These are phyloP conservation scores for Paraphaeosphaeria sporulosa DNA, from an alignment of 2,329 filamentous ascomycete species.

Conservation along the genomic window DNA sequence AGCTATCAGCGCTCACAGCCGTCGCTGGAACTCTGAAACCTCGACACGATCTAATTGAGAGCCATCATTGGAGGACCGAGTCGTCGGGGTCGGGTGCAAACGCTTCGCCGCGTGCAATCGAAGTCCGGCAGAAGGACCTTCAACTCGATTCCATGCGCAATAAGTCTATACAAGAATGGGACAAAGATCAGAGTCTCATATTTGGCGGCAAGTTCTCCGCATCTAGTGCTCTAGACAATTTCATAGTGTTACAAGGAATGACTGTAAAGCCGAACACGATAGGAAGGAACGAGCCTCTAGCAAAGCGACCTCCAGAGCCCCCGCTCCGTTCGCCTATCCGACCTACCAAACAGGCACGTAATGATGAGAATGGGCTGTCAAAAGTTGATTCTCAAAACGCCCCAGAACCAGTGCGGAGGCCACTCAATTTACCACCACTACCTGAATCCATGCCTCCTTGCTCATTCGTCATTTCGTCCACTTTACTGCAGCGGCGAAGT, in stretches of 20 bases:
- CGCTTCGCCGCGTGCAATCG: neutral
- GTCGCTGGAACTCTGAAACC: neutral
- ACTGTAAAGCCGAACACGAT: constrained; percentile 7
- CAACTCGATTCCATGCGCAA: neutral
- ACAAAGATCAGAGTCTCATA: constrained; percentile 32
- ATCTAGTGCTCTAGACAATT: constrained; percentile 56
- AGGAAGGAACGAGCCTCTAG: neutral
- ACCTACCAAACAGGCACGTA: constrained; percentile 2
- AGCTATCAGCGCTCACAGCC: neutral
- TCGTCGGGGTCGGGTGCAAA: neutral
- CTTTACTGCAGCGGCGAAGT: constrained; percentile 53
- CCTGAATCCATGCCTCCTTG: constrained; percentile 30
- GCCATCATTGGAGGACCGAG: constrained; percentile 6
- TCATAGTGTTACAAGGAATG: constrained; percentile 58
- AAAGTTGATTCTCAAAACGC: neutral
- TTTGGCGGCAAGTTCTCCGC: constrained; percentile 51
- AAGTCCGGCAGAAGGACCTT: neutral
- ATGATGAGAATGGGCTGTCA: neutral
- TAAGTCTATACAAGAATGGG: neutral
- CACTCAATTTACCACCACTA: constrained; percentile 1
- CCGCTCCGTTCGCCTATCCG: neutral
- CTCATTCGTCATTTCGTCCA: constrained; percentile 62
- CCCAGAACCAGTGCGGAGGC: neutral
- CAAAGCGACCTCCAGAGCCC: neutral
- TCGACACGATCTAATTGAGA: constrained; percentile 4